A percentile compares a stretch with the other conserved stretches of the same genome.
Conservation (phyloP, 2,329 filamentous ascomycete genomes). For the Nemania abortiva region DNA sequence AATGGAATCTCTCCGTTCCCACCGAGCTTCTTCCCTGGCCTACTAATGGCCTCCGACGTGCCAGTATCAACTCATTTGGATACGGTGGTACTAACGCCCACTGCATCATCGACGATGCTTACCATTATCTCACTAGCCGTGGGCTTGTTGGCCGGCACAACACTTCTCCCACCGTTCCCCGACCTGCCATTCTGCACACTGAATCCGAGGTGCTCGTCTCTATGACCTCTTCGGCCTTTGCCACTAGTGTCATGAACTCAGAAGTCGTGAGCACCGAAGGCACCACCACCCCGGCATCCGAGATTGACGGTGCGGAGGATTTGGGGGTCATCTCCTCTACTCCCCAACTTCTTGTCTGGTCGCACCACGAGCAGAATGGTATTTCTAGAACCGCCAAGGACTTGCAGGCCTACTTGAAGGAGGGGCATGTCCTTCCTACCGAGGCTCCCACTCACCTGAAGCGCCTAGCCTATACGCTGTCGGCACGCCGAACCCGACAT, state of each 20-base stretch:
- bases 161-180: slow-evolving; percentile 37
- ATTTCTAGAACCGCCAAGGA: slow-evolving; percentile 45
- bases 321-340: slow-evolving; percentile 42
- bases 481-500: slow-evolving; percentile 44
- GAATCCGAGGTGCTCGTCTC: slow-evolving; percentile 35
- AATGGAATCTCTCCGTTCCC: slow-evolving; percentile 48
- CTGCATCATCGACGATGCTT: slow-evolving; percentile 52
- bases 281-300: slow-evolving; percentile 44
- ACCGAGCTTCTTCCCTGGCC: slow-evolving; percentile 48
- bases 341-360: slow-evolving; percentile 48
- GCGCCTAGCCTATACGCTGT: slow-evolving; percentile 45
- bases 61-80: slow-evolving; percentile 54
- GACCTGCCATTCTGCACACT: slow-evolving; percentile 33
- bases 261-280: slow-evolving; percentile 40
- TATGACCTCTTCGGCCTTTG: slow-evolving; percentile 39
- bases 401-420: slow-evolving; percentile 43
- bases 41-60: slow-evolving; percentile 48
- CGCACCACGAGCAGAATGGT: slow-evolving; percentile 47
- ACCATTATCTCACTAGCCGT: slow-evolving; percentile 45
- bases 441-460: slow-evolving; percentile 42
- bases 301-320: slow-evolving; percentile 42
- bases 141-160: slow-evolving; percentile 45
- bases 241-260: slow-evolving; percentile 41
- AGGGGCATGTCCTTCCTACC: slow-evolving; percentile 38
- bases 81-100: slow-evolving; percentile 55